Conservation (phyloP, 1,284 basidiomycete species). For the Termitomyces sp. region DNA sequence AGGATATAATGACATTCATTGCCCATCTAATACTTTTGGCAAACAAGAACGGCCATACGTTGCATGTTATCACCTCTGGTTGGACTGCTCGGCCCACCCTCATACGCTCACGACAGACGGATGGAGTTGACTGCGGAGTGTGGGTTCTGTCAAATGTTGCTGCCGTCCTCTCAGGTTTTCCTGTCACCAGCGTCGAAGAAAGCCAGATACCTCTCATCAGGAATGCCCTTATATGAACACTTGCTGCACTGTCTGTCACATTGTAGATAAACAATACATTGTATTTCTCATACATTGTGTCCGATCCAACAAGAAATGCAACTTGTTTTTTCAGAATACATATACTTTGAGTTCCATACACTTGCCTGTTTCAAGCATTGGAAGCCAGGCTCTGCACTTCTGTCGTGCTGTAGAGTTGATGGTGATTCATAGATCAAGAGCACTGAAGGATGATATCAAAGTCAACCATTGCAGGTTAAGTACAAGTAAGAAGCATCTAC, state of each 20-base stretch:
- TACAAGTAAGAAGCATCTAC: no score
- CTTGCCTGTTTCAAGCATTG: no score
- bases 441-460: no score
- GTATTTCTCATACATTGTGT: no score
- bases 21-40: slow-evolving; percentile 6
- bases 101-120: slow-evolving; percentile 6
- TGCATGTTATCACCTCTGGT: slow-evolving; percentile 6
- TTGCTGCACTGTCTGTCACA: not conserved
- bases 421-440: no score
- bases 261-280: not conserved
- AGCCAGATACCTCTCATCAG: slow-evolving; percentile 1
- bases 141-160: slow-evolving; percentile 14
- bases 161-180: slow-evolving; percentile 10
- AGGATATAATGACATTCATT: slow-evolving; percentile 15
- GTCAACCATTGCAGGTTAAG: no score
- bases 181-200: slow-evolving; percentile 2
- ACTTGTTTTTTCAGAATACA: no score
- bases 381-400: no score
- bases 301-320: no score
- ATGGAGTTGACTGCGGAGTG: slow-evolving; percentile 13
- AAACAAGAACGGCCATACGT: slow-evolving; percentile 4
- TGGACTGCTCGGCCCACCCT: slow-evolving; percentile 9
- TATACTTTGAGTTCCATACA: no score
- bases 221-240: not conserved
- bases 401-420: no score